These are phyloP conservation scores for Populus hybrid DNA, from an alignment of 441 rosid genomes.

Conservation along the genomic window DNA sequence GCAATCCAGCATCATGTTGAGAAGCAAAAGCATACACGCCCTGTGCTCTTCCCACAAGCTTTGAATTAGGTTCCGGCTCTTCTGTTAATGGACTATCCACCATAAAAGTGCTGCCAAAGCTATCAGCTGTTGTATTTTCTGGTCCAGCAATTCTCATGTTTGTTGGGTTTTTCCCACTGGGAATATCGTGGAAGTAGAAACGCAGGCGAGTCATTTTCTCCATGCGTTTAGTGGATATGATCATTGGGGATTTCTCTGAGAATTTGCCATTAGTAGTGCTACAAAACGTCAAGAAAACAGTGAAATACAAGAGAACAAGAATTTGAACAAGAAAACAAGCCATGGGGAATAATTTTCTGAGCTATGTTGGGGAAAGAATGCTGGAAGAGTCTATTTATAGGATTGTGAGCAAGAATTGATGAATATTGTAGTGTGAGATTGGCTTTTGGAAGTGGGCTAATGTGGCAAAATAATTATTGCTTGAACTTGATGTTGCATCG, in stretches of 20 bases:
- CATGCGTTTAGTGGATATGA: conserved; percentile 22
- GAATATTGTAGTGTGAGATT: not conserved
- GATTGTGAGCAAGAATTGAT: not conserved
- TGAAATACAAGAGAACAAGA: not conserved
- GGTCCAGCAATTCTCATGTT: conserved; percentile 40
- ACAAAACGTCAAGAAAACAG: not conserved
- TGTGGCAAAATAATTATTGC: not conserved
- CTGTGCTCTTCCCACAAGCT: conserved; percentile 37
- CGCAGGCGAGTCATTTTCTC: conserved; percentile 56
- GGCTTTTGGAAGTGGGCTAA: not conserved
- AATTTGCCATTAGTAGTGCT: not conserved
- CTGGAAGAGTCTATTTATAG: not conserved
- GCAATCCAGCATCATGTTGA: conserved; percentile 25
- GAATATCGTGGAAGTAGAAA: conserved; percentile 64
- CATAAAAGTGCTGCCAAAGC: conserved; percentile 30
- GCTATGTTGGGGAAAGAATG: not conserved
- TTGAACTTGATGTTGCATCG: not conserved
- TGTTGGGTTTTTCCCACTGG: conserved; percentile 46
- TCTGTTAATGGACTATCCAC: conserved; percentile 35
- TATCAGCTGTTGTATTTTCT: conserved; percentile 16
- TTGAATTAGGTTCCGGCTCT: conserved; percentile 33
- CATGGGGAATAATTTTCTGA: not conserved
- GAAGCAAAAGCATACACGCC: conserved; percentile 35
- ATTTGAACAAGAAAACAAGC: not conserved
- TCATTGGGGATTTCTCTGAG: not conserved